Evolutionary conservation across 1,284 basidiomycete species (phyloP), one percentile per base, ranked within the genome.

Genomic region (Erythrobasidium hasegawianum): DNA sequence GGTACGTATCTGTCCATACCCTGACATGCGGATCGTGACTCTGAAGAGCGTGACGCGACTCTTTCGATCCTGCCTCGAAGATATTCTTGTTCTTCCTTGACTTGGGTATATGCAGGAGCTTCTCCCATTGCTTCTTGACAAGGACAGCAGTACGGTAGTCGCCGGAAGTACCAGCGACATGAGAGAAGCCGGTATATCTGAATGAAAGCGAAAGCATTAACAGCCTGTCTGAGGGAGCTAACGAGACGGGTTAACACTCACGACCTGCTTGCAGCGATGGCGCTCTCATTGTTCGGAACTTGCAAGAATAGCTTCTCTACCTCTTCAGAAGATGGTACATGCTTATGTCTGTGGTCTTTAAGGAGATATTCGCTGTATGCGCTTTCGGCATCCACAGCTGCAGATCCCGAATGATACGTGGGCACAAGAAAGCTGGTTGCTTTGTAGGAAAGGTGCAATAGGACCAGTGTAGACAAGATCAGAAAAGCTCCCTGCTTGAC

Each of bases 1-100:
- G 91, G 77, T 93, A 93, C 52, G 82, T 80, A 72, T 89, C 86
- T 68, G 90, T 85, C 88, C 88, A 90, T 18, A 87, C 87, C 7
- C 79, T 79, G 0, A 88, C 85, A 13, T 45, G 18, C 14, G 22
- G 53, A 20, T 57, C 53, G 9, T 18, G 39, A 45, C 33, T 62
- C 14, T 58, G 24, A 18, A 64, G 16, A 53, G 59, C 59, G 16
- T 43, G 29, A 27, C 43, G 54, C 20, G 59, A 58, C 57, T 70
- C 69, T 10, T 45, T 20, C 22, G 71, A 69, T 0, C 73, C 73
- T 1, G 72, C 64, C 22, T 75, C 72, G 14, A 49, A 72, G 11
- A 72, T 56, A n/a, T 68, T 41, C 7, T 59, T 45, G 5, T 70
- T 56, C 18, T n/a, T 33, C 2, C 49, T 54, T 8, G 69, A 54